Evolutionary conservation across 2,329 filamentous ascomycete species (phyloP).

Genomic region (Mollisiaceae sp.): DNA sequence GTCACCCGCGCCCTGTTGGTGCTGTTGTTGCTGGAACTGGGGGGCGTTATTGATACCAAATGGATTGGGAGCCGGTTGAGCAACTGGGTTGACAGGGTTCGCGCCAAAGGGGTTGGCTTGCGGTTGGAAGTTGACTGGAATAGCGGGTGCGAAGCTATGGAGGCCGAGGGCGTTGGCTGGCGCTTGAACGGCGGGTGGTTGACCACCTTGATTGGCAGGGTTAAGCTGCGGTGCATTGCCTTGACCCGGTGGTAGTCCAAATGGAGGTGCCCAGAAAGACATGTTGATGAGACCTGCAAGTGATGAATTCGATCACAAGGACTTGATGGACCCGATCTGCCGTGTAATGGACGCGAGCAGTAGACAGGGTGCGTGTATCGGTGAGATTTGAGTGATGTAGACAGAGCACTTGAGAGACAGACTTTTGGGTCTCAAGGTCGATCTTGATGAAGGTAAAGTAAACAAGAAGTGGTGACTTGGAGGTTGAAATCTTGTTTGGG

Average conservation of each 20-base stretch:
- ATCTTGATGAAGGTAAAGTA: not conserved
- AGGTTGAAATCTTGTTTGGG: not conserved
- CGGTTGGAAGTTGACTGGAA: not conserved
- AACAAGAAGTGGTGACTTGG: not conserved
- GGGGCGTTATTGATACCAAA: not conserved
- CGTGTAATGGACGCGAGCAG: too few relatives aligned
- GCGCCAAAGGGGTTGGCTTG: not conserved
- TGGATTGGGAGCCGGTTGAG: not conserved
- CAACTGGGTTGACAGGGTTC: not conserved
- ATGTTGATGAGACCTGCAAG: not conserved
- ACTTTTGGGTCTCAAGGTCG: not conserved
- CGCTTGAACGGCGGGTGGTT: slow-evolving; percentile 4
- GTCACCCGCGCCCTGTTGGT: not conserved
- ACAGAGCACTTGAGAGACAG: not conserved
- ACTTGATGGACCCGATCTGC: too few relatives aligned
- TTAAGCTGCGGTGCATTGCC: not conserved
- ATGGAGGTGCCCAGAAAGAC: slow-evolving; percentile 5
- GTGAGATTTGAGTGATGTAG: too few relatives aligned
- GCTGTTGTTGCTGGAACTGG: slow-evolving; percentile 5
- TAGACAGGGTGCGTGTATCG: not conserved
- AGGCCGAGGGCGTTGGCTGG: slow-evolving; percentile 15
- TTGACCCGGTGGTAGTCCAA: not conserved
- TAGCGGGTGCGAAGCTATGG: slow-evolving; percentile 5
- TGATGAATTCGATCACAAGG: not conserved
- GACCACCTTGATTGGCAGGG: not conserved